These are phyloP conservation scores for Jaapia argillacea DNA, from an alignment of 768 basidiomycete genomes.

Conservation along the genomic window DNA sequence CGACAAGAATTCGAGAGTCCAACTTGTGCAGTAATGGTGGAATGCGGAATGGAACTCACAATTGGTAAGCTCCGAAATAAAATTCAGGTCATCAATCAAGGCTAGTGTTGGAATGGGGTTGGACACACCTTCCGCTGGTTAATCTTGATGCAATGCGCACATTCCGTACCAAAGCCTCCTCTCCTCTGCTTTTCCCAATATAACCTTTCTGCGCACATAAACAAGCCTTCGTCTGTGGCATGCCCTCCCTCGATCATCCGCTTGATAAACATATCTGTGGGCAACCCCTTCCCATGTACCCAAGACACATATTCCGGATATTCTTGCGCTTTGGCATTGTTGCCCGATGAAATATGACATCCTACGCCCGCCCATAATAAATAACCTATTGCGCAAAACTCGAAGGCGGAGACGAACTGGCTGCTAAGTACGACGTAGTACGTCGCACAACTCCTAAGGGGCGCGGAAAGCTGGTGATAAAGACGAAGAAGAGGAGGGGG, in stretches of 20 bases:
- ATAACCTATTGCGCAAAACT: neutral
- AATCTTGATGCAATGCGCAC: constrained; percentile 46
- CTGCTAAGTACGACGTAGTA: constrained; percentile 73
- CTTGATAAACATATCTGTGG: constrained; percentile 69
- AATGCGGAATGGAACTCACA: constrained; percentile 54
- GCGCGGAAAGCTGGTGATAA: no score
- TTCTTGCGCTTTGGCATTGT: constrained; percentile 47
- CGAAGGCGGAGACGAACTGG: constrained; percentile 25
- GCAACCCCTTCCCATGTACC: constrained; percentile 56
- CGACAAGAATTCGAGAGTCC: no score
- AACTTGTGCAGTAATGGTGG: no score
- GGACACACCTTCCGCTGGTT: constrained; percentile 61
- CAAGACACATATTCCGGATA: constrained; percentile 57
- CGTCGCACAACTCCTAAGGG: constrained; percentile 61
- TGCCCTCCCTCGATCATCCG: constrained; percentile 70
- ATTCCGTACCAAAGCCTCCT: constrained; percentile 42
- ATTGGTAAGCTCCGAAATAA: constrained; percentile 47
- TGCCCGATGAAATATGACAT: constrained; percentile 49
- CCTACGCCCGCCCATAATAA: constrained; percentile 23
- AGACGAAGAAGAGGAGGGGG: no score
- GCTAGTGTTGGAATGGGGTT: neutral
- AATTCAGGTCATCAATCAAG: no score
- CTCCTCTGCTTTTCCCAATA: constrained; percentile 61
- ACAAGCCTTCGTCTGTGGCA: no score
- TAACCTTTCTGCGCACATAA: constrained; percentile 44